A percentile compares a stretch with the other conserved stretches of the same genome.
These are phyloP conservation scores for Colletotrichum orchidophilum DNA, from an alignment of 2,329 filamentous ascomycete genomes.

Conservation along the genomic window DNA sequence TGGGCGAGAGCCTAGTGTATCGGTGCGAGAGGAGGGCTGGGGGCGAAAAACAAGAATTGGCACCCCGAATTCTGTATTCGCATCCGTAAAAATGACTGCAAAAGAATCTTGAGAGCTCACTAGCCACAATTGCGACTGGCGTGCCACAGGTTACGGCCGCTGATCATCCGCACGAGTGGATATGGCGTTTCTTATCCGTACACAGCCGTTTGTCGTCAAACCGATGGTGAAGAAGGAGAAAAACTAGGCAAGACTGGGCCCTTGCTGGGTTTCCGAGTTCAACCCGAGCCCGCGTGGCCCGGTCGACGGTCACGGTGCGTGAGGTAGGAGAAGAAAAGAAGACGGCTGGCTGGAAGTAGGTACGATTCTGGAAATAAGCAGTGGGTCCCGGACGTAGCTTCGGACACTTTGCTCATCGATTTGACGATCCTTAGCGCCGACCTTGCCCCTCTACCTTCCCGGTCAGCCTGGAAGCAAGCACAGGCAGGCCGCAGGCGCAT, in stretches of 20 bases:
- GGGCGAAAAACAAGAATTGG: background rate
- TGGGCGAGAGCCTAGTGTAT: background rate
- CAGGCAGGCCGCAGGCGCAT: background rate
- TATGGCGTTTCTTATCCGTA: too few species aligned
- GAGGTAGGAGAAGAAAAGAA: background rate
- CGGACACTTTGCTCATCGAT: background rate
- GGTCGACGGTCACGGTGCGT: background rate
- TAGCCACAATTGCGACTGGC: background rate
- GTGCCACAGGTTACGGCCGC: background rate
- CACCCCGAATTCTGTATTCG: background rate
- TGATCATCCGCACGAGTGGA: background rate
- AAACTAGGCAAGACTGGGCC: background rate
- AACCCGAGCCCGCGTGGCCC: too few species aligned
- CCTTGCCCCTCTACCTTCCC: background rate
- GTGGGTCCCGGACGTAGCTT: conserved; percentile 7
- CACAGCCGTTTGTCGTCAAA: background rate
- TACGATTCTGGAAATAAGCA: conserved; percentile 6
- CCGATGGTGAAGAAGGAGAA: background rate
- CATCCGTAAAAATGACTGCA: background rate
- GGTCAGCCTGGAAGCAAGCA: background rate
- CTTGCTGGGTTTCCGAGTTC: background rate
- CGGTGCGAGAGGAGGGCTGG: background rate
- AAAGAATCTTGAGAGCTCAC: background rate
- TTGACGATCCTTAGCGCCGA: background rate
- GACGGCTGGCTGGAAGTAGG: background rate